Percentiles rank a stretch among this genome's conserved stretches.
Evolutionary conservation across 2,329 filamentous ascomycete genomes (phyloP).

Genomic region (Pestalotiopsis sp.): DNA sequence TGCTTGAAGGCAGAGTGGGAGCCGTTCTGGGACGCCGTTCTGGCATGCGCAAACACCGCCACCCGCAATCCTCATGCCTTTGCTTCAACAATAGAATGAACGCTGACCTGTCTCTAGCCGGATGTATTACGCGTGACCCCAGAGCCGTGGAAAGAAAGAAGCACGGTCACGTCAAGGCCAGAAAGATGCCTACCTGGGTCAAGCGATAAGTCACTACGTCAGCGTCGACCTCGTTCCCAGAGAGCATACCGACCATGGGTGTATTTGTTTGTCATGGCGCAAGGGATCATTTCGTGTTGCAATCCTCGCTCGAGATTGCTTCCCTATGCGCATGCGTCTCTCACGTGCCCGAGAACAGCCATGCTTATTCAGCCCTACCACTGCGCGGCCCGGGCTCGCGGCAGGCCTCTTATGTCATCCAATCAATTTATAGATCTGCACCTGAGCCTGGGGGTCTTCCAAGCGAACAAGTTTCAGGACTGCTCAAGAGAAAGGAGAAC

Average conservation of each 20-base stretch:
- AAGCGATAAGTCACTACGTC: constrained; percentile 62
- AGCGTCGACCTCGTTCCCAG: not conserved
- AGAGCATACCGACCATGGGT: not conserved
- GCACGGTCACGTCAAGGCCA: constrained; percentile 90
- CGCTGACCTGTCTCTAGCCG: constrained; percentile 67
- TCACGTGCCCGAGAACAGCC: not conserved
- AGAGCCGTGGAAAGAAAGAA: constrained; percentile 98
- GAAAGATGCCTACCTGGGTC: constrained; percentile 98
- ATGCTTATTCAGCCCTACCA: constrained; percentile 8
- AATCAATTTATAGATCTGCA: constrained; percentile 3
- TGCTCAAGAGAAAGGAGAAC: not conserved
- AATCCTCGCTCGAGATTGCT: constrained; percentile 4
- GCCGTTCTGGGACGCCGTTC: not conserved
- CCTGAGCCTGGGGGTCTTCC: not conserved
- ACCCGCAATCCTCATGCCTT: not conserved
- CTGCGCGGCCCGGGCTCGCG: not conserved
- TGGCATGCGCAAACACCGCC: not conserved
- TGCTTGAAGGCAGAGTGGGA: not conserved
- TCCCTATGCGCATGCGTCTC: not conserved
- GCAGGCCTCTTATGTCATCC: not conserved
- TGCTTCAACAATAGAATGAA: constrained; percentile 11
- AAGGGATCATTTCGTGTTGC: not conserved
- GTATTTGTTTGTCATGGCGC: not conserved
- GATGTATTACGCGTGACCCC: constrained; percentile 87
- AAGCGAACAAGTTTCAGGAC: not conserved